A percentile compares a stretch with the other conserved stretches of the same genome.
phyloP scores from a whole-genome alignment of 345 rosid genomes.

The Laguncularia racemosa region DNA sequence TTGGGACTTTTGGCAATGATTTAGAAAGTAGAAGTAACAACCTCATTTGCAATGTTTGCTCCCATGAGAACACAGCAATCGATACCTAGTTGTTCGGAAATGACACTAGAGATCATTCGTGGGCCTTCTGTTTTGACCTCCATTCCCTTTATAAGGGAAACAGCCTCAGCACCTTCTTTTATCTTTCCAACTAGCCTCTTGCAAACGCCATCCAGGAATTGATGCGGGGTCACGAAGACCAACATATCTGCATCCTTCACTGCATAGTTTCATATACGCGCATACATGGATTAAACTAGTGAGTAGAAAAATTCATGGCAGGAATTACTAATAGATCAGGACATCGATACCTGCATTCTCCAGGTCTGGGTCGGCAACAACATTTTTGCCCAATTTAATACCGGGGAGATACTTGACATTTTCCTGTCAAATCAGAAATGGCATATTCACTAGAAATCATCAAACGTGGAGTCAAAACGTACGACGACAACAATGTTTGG shows the following conservation, averaged over 20 bases:
- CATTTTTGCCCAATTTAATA: conserved; percentile 78
- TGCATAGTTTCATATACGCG: conserved; percentile 16
- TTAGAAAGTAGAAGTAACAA: conserved; percentile 13
- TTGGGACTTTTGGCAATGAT: neutral
- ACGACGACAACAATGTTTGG: neutral
- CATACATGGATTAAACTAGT: neutral
- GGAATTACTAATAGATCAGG: neutral
- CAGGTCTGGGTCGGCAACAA: conserved; percentile 84
- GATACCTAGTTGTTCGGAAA: conserved; percentile 63
- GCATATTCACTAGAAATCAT: neutral
- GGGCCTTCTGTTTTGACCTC: conserved; percentile 95
- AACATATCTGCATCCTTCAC: conserved; percentile 84
- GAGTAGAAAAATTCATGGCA: neutral
- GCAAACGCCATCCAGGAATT: conserved; percentile 84
- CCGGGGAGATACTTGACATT: conserved; percentile 91
- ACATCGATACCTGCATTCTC: conserved; percentile 64
- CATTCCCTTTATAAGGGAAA: conserved; percentile 97
- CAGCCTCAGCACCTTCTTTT: conserved; percentile 54
- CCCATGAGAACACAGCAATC: conserved; percentile 94
- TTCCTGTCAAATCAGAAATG: conserved; percentile 35
- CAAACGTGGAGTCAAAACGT: neutral
- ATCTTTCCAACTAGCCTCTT: conserved; percentile 69
- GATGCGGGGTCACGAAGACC: conserved; percentile 94
- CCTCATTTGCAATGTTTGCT: conserved; percentile 96
- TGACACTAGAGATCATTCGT: conserved; percentile 79